Percentiles rank a stretch among this genome's conserved stretches.
These are phyloP conservation scores for Colletotrichum cuscutae DNA, from an alignment of 2,329 filamentous ascomycete genomes.

Conservation along the genomic window DNA sequence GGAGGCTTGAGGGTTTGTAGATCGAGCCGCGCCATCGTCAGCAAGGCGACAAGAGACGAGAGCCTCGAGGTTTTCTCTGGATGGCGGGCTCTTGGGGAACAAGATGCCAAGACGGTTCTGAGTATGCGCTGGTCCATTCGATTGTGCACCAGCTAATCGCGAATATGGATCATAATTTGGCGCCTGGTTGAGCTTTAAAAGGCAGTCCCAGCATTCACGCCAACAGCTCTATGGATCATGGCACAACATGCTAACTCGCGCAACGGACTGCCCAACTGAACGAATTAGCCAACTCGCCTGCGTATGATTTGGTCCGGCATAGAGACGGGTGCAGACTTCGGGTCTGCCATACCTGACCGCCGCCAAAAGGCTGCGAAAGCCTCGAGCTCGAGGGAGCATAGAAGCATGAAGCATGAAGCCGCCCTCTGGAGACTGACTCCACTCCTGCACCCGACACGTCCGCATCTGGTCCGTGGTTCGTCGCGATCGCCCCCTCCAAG, in stretches of 20 bases:
- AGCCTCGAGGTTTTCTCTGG: background rate
- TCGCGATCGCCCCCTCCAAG: constrained; percentile 1
- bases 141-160: background rate
- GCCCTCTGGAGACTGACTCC: background rate
- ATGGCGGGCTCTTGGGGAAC: background rate
- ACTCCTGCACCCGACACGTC: background rate
- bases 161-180: background rate
- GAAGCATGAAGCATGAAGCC: constrained; percentile 1
- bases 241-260: background rate
- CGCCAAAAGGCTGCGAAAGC: too few relatives aligned
- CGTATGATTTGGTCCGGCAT: background rate
- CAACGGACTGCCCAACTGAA: too few relatives aligned
- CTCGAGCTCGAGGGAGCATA: background rate
- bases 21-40: background rate
- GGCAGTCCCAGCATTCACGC: background rate
- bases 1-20: background rate
- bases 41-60: background rate
- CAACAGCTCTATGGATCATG: background rate
- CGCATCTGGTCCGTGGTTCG: background rate
- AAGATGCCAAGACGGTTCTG: background rate
- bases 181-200: background rate
- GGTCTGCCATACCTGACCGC: too few relatives aligned
- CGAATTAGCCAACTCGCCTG: background rate
- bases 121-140: background rate
- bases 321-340: background rate